Base-by-base conservation (phyloP, 1,284 basidiomycete species). In the Jaminaea rosea region DNA sequence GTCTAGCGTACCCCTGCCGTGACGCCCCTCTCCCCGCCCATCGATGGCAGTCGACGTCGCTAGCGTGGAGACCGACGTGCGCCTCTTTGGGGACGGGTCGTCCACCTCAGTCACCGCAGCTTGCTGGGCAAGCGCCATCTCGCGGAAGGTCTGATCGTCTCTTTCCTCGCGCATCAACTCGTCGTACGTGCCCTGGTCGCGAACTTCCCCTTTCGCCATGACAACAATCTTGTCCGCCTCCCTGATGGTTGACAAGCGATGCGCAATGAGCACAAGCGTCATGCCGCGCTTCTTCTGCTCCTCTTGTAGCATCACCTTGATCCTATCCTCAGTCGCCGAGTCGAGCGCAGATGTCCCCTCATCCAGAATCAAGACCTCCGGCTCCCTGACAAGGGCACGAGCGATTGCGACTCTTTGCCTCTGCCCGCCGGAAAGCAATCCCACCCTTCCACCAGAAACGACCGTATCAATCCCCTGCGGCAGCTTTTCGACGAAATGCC, bases 391-490 rank as follows among this genome's bases (percentile, higher is more conserved):
- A 1, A 73, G 58, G 3, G 71, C 71, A 24, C 71, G 62, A 3
- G 71, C 71, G 34, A 73, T 65, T 19, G 69, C 68, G 42, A 73
- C 54, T 19, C 71, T 56, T 49, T 72, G 69, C 21, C 68, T 54
- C 56, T 73, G 71, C 4, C 71, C 71, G 21, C 71, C 71, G 0
- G 62, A 65, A 7, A 73, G 55, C 4, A 58, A 68, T 55, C 75
- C 73, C 1, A 72, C 74, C 28, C 69, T 65, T 13, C 75, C 76
- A 11, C 75, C 75, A 13, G 65, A 58, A 31, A 77, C 63, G 4
- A 63, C 34, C 4, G 75, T 76, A 41, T 77, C 65, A 53, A 76
- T 65, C 8, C 75, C 75, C 21, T 74, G 59, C 0, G 75, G 75
- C 6, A 76, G 59, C n/a, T 61, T 64, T 15, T 53, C 50, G 0